Percentiles rank a stretch among this genome's conserved stretches.
phyloP scores from a whole-genome alignment of 163 green algal species.

The Scenedesmus sp. region DNA sequence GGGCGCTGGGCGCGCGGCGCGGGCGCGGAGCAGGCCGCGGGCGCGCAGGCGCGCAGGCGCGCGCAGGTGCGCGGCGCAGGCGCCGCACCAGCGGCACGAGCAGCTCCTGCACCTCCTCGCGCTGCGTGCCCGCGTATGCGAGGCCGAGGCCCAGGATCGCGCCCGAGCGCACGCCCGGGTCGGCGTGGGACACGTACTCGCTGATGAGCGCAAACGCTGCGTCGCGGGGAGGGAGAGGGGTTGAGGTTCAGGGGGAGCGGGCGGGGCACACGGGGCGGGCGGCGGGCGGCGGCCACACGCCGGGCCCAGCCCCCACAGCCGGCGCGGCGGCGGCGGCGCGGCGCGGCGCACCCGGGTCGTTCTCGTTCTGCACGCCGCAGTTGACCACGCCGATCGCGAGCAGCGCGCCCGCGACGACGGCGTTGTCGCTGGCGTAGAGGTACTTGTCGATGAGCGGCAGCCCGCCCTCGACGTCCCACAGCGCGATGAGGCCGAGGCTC shows the following conservation, averaged over 20 bases:
- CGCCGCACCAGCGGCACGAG: conserved; percentile 82
- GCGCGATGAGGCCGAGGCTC: conserved; percentile 89
- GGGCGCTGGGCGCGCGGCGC: too few relatives aligned
- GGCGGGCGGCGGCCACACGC: too few relatives aligned
- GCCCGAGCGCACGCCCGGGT: conserved; percentile 72
- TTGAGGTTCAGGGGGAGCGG: background rate
- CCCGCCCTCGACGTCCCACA: conserved; percentile 98
- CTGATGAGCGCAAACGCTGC: conserved; percentile 93
- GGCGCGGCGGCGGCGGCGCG: too few relatives aligned
- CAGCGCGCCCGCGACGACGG: conserved; percentile 84
- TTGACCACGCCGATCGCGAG: conserved; percentile 95
- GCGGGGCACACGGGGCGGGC: too few relatives aligned
- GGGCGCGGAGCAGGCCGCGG: too few relatives aligned
- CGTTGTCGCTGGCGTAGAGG: conserved; percentile 86
- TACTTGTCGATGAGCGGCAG: conserved; percentile 71
- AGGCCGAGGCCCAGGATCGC: conserved; percentile 96
- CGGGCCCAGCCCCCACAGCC: too few relatives aligned
- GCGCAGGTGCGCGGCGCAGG: too few relatives aligned
- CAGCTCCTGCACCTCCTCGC: conserved; percentile 86
- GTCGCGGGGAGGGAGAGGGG: background rate
- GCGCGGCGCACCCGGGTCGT: conserved; percentile 75
- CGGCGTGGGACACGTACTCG: conserved; percentile 80
- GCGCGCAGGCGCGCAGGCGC: too few relatives aligned
- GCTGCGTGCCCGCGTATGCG: conserved; percentile 90
- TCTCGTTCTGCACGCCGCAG: conserved; percentile 90